phyloP scores from a whole-genome alignment of 495 filamentous ascomycete genomes.

The Penicillium paradoxum region DNA sequence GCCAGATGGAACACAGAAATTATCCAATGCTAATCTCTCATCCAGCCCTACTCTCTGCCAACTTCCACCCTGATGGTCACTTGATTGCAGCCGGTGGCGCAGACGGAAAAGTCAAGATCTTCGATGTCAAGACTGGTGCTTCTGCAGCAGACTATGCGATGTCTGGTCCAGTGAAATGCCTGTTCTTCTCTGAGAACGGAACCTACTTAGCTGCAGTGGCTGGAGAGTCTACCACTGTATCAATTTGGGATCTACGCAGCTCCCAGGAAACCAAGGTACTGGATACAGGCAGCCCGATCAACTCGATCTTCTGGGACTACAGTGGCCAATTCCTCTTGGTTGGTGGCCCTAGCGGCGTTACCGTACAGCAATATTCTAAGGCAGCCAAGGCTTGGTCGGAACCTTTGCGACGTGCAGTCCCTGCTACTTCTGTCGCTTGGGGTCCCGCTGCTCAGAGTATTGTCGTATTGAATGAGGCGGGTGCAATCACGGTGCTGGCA shows the following conservation, averaged over 20 bases:
- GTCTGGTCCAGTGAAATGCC: slow-evolving; percentile 59
- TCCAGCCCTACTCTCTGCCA: slow-evolving; percentile 67
- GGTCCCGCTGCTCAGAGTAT: slow-evolving; percentile 68
- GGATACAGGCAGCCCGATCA: slow-evolving; percentile 71
- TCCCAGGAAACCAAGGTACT: slow-evolving; percentile 70
- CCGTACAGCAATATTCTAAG: slow-evolving; percentile 85
- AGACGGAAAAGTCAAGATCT: slow-evolving; percentile 76
- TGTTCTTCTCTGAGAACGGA: slow-evolving; percentile 96
- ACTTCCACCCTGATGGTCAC: slow-evolving; percentile 94
- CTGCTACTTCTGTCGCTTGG: slow-evolving; percentile 71
- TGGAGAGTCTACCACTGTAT: slow-evolving; percentile 66
- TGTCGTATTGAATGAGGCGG: slow-evolving; percentile 67
- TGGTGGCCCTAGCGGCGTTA: slow-evolving; percentile 72
- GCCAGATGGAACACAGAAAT: neutral
- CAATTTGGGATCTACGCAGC: slow-evolving; percentile 89
- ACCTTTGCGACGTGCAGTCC: slow-evolving; percentile 68
- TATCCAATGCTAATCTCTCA: slow-evolving; percentile 7
- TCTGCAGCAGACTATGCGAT: slow-evolving; percentile 66
- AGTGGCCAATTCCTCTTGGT: slow-evolving; percentile 88
- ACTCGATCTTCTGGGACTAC: slow-evolving; percentile 82
- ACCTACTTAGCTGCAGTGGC: slow-evolving; percentile 82
- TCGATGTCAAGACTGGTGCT: slow-evolving; percentile 69
- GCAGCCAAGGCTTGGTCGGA: slow-evolving; percentile 82
- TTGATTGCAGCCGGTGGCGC: slow-evolving; percentile 78
- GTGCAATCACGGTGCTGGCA: slow-evolving; percentile 62